Evolutionary conservation across 2,329 filamentous ascomycete species (phyloP).

Genomic region (Sporothrix dimorphospora): DNA sequence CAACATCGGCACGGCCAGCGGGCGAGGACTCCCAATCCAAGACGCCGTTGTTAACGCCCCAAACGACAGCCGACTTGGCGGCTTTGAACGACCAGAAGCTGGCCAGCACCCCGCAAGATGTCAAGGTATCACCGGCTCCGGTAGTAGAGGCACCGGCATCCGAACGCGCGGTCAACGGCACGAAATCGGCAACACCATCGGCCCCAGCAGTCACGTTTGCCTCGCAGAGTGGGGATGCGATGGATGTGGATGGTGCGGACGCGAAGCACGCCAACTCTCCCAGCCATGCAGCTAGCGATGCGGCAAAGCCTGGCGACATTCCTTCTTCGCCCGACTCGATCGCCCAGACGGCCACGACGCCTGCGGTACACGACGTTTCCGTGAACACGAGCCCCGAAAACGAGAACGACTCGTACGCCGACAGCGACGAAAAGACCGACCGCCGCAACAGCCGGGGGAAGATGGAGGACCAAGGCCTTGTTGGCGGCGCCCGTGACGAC

Average conservation of each 20-base stretch:
- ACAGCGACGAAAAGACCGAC: constrained; percentile 49
- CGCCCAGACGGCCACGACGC: constrained; percentile 73
- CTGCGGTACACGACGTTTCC: constrained; percentile 67
- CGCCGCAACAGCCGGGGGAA: constrained; percentile 37
- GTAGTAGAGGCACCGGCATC: neutral
- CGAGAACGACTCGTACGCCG: constrained; percentile 61
- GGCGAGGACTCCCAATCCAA: neutral
- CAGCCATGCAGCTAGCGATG: neutral
- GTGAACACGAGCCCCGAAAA: constrained; percentile 75
- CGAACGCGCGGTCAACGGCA: neutral
- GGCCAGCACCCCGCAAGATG: neutral
- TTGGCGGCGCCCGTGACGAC: constrained; percentile 26
- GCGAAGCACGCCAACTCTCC: neutral
- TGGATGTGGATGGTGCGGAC: constrained; percentile 19
- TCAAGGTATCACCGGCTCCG: neutral
- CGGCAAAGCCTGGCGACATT: constrained; percentile 44
- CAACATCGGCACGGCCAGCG: neutral
- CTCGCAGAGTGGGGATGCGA: neutral
- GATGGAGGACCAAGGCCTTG: neutral
- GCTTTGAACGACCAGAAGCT: neutral
- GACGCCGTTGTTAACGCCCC: constrained; percentile 7
- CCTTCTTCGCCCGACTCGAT: constrained; percentile 66
- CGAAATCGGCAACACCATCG: neutral
- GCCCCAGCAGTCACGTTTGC: constrained; percentile 10
- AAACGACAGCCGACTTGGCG: constrained; percentile 1